Evolutionary conservation across 1,284 basidiomycete species (phyloP).

Genomic region (Naganishia liquefaciens): DNA sequence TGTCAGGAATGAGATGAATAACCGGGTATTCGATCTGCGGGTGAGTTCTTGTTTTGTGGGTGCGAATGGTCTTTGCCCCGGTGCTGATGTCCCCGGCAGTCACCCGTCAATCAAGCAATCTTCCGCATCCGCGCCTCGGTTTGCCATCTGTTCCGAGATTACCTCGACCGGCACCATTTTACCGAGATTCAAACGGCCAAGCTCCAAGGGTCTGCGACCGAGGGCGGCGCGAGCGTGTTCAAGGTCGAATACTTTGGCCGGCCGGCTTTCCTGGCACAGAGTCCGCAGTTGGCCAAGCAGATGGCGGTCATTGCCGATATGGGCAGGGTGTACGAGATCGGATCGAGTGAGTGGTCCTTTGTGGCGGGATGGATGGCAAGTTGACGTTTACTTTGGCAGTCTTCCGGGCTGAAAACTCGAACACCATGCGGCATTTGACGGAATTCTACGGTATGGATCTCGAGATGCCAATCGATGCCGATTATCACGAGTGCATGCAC

Average conservation of each 20-base stretch:
- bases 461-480: constrained; percentile 97
- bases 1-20: constrained; percentile 30
- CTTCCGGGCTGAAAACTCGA: constrained; percentile 97
- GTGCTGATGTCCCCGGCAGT: constrained; percentile 51
- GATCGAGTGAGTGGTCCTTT: constrained; percentile 54
- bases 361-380: neutral
- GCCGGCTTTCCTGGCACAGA: constrained; percentile 90
- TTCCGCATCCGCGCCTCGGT: constrained; percentile 58
- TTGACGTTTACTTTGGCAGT: constrained; percentile 55
- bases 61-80: constrained; percentile 43
- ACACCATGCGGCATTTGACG: constrained; percentile 96
- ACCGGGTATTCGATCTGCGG: constrained; percentile 30
- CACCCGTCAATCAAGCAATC: constrained; percentile 59
- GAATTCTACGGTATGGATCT: constrained; percentile 99
- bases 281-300: constrained; percentile 96
- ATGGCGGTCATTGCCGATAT: constrained; percentile 99
- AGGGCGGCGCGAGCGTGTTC: constrained; percentile 95
- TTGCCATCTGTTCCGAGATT: constrained; percentile 56
- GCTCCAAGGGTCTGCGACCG: constrained; percentile 94
- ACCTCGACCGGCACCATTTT: constrained; percentile 60
- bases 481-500: constrained; percentile 95
- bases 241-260: constrained; percentile 96
- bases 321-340: constrained; percentile 97
- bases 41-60: constrained; percentile 34
- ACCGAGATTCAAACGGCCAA: constrained; percentile 98